Evolutionary conservation across 202 grass and related monocot species (phyloP).

Genomic region (Setaria italica): DNA sequence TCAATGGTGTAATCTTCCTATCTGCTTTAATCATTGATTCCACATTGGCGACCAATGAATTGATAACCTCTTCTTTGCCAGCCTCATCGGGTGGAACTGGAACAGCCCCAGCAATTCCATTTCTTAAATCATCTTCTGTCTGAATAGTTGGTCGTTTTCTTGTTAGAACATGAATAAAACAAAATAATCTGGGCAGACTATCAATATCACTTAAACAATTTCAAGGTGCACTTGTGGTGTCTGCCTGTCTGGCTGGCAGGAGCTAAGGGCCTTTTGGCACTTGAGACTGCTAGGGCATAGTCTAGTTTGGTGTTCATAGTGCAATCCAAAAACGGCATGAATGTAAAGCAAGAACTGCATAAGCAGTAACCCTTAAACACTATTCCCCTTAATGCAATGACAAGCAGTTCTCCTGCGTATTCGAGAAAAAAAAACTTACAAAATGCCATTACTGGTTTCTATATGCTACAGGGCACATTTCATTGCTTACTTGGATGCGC

Average conservation of each 20-base stretch:
- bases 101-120: slow-evolving; percentile 66
- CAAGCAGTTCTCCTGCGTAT: no score
- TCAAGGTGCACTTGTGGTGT: no score
- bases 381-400: no score
- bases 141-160: slow-evolving; percentile 43
- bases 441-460: not conserved
- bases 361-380: no score
- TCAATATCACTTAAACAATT: not conserved
- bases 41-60: slow-evolving; percentile 84
- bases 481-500: slow-evolving; percentile 73
- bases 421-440: not conserved
- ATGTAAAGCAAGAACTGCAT: no score
- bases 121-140: slow-evolving; percentile 81
- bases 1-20: slow-evolving; percentile 89
- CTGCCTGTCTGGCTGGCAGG: no score
- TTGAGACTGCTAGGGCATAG: no score
- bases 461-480: slow-evolving; percentile 33
- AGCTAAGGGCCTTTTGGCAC: no score
- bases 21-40: slow-evolving; percentile 97
- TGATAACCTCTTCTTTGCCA: slow-evolving; percentile 71
- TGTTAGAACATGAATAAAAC: slow-evolving; percentile 40
- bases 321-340: no score
- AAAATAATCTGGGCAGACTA: slow-evolving; percentile 19
- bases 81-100: slow-evolving; percentile 69
- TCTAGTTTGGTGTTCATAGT: no score